Base-by-base conservation (phyloP, 2,329 filamentous ascomycete genomes). In the Delphinella strobiligena region DNA sequence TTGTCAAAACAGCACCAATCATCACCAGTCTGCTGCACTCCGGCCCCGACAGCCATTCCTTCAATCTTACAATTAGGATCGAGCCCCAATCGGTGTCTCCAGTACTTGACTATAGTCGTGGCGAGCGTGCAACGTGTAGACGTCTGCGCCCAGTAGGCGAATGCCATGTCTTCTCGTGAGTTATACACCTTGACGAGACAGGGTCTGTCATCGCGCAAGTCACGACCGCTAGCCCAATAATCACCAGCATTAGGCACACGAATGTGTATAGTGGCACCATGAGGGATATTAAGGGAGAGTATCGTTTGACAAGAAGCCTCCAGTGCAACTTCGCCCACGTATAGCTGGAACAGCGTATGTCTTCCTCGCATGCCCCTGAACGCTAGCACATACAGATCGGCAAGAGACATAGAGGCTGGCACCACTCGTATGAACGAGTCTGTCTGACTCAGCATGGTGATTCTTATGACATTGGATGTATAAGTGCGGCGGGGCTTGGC, bases 321-420 rank as follows among this genome's bases (percentile, higher is more conserved):
- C n/a, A n/a, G n/a, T n/a, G n/a, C n/a, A n/a, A n/a, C n/a, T n/a
- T n/a, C n/a, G n/a, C n/a, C 33, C 2, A 40, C 34, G 5, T 42
- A 46, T 7, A 57, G 48, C 34, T 51, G 50, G 36, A 58, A 56
- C 7, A 37, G 27, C 3, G 44, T 36, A 40, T 51, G 45, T n/a
- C 48, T 42, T 4, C 45, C 55, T 40, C 46, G 48, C 35, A 55
- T 41, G 2, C 51, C 54, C 3, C 50, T 48, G 37, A 53, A 57
- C 1, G 47, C 54, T 11, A 57, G 19, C 35, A 44, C 46, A 41
- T 53, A 51, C n/a, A 58, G 42, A 32, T 50, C 44, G 4, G 40
- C 31, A 9, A 51, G n/a, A 1, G 42, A 46, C n/a, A 40, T 39
- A 1, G 33, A 33, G 2, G n/a, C 10, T 1, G 32, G 24, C 2